phyloP scores from a whole-genome alignment of 345 rosid species.

The Capsella bursapastoris region DNA sequence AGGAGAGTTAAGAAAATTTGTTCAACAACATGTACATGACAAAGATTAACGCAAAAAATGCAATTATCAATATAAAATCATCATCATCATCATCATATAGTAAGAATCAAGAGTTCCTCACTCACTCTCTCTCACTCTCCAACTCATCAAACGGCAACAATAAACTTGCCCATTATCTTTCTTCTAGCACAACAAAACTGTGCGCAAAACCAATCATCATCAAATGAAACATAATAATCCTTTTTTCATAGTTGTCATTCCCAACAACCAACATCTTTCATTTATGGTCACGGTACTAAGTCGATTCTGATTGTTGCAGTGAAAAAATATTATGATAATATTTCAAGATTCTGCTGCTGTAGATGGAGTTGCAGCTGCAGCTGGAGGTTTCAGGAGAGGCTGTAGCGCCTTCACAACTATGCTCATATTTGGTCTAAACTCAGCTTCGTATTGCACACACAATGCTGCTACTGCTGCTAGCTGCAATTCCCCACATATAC shows the following conservation, averaged over 20 bases:
- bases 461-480: conserved; percentile 94
- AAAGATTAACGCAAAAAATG: too few species aligned
- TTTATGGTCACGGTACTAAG: conserved; percentile 21
- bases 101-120: conserved; percentile 1
- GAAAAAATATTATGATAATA: not conserved
- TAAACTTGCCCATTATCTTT: conserved; percentile 31
- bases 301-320: conserved; percentile 19
- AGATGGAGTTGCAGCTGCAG: conserved; percentile 33
- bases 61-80: too few species aligned
- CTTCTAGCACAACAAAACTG: conserved; percentile 40
- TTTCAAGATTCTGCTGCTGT: conserved; percentile 44
- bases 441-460: conserved; percentile 92
- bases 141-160: conserved; percentile 24
- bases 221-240: conserved; percentile 34
- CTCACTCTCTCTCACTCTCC: not conserved
- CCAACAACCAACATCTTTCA: conserved; percentile 22
- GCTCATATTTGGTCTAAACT: conserved; percentile 94
- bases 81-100: too few species aligned
- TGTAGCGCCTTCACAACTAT: conserved; percentile 93
- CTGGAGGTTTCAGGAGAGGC: conserved; percentile 73
- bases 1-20: too few species aligned
- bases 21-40: too few species aligned
- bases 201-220: conserved; percentile 40
- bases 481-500: conserved; percentile 49
- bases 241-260: conserved; percentile 18